Evolutionary conservation across 768 basidiomycete species (phyloP), one percentile per base, ranked within the genome.

Genomic region (Collybia sordida): DNA sequence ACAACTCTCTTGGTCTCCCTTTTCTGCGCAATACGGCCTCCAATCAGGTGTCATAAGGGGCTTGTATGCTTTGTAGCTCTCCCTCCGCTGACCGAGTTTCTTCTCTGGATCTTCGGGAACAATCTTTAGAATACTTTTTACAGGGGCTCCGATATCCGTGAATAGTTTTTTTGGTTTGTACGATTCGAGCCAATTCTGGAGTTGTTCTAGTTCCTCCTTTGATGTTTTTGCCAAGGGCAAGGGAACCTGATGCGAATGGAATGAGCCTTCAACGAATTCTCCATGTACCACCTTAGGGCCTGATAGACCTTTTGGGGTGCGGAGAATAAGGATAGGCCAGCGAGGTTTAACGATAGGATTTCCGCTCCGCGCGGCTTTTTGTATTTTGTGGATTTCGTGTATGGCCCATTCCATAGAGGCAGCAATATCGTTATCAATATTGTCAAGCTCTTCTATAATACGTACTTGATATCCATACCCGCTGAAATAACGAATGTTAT

Each of bases 391-490:
- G 52, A 91, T 90, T 67, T 90, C 85, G 7, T 59, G 68, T 9
- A 87, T 63, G 1, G 88, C 89, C 89, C 92, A 95, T 48, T 88
- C 83, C 72, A 96, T 78, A 17, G 87, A 83, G 1, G 81, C 86
- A 3, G 90, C 90, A 51, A 95, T 77, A 59, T 93, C 84, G 55
- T 80, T 78, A 67, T 95, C 87, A 51, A 94, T 80, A 61, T 80
- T 75, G 15, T 66, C 65, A 41, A 82, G 64, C 54, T 85, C 79
- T 38, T 88, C 83, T 52, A 97, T 85, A 54, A 96, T 84, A 42
- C 89, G 82, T 44, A 85, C 85, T 71, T 93, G 87, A 64, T 94
- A 96, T n/a, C 93, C 90, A 61, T 92, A 91, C 3, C 88, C 88
- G 47, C 85, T 85, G 48, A 19, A 49, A 47, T 27, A 0, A 39